A percentile compares a stretch with the other conserved stretches of the same genome.
Conservation (phyloP, 305 asterid genomes). For the Petunia hybrid region DNA sequence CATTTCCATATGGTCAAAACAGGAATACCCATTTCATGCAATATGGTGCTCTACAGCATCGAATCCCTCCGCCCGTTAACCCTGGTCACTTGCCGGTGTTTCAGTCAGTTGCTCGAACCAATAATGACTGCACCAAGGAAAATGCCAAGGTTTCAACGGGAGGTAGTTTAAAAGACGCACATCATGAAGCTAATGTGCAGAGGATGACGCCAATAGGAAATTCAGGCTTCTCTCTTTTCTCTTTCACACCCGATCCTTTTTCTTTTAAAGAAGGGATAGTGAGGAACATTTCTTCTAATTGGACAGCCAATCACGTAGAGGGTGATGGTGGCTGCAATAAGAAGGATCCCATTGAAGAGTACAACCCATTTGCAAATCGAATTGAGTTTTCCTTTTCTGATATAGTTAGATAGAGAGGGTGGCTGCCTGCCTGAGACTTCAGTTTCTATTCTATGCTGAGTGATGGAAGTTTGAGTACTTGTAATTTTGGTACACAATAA, state of each 20-base stretch:
- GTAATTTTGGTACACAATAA: conserved; percentile 55
- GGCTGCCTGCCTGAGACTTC: conserved; percentile 42
- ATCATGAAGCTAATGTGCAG: conserved; percentile 37
- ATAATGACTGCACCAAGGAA: conserved; percentile 53
- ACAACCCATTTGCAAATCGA: conserved; percentile 92
- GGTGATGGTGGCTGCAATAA: conserved; percentile 52
- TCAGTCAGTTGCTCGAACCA: conserved; percentile 69
- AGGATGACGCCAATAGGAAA: conserved; percentile 48
- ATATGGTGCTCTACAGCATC: conserved; percentile 68
- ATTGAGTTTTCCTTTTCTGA: conserved; percentile 82
- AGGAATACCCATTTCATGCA: conserved; percentile 70
- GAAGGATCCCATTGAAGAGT: conserved; percentile 77
- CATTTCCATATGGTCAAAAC: conserved; percentile 71
- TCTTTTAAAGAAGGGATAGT: conserved; percentile 52
- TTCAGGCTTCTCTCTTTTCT: conserved; percentile 90
- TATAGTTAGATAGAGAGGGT: conserved; percentile 47
- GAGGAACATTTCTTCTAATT: conserved; percentile 45
- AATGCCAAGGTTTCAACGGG: conserved; percentile 47
- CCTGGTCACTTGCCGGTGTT: conserved; percentile 62
- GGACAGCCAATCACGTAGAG: conserved; percentile 42
- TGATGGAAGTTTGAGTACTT: conserved; percentile 53
- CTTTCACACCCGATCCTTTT: conserved; percentile 58
- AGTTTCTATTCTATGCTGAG: conserved; percentile 45
- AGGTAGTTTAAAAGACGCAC: conserved; percentile 49
- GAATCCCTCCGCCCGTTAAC: conserved; percentile 50